A percentile compares a stretch with the other conserved stretches of the same genome.
These are phyloP conservation scores for Knufia fluminis DNA, from an alignment of 2,329 filamentous ascomycete species.

Conservation along the genomic window DNA sequence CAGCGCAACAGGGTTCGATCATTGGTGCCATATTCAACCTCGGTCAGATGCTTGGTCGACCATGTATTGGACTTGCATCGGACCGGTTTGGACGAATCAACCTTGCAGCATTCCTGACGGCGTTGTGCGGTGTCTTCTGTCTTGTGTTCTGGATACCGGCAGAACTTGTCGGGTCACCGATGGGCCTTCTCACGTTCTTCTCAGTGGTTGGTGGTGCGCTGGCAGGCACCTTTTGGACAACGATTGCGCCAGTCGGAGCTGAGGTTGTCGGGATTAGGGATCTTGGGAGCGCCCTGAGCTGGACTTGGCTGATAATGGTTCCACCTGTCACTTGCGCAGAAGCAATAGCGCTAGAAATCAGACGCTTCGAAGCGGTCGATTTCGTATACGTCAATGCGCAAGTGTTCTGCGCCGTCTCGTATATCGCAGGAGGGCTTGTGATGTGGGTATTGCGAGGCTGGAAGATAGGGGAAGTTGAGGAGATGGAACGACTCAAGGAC, in stretches of 20 bases:
- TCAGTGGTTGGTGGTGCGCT: conserved; percentile 49
- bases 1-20: conserved; percentile 49
- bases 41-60: conserved; percentile 48
- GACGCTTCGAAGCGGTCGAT: conserved; percentile 28
- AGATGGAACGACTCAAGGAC: conserved; percentile 1
- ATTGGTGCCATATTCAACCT: conserved; percentile 56
- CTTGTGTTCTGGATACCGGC: conserved; percentile 55
- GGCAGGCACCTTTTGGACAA: conserved; percentile 50
- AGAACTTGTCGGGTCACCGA: conserved; percentile 36
- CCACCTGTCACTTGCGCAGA: conserved; percentile 40
- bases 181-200: conserved; percentile 49
- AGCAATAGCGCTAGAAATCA: conserved; percentile 52
- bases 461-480: conserved; percentile 30
- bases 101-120: conserved; percentile 48
- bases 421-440: conserved; percentile 45
- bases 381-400: conserved; percentile 41
- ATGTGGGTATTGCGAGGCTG: conserved; percentile 32
- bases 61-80: conserved; percentile 53
- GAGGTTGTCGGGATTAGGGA: conserved; percentile 54
- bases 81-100: conserved; percentile 55
- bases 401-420: conserved; percentile 54
- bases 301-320: conserved; percentile 52
- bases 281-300: conserved; percentile 47
- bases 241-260: conserved; percentile 41
- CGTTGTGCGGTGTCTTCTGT: conserved; percentile 48